A percentile compares a stretch with the other conserved stretches of the same genome.
These are phyloP conservation scores for Calocera viscosa DNA, from an alignment of 768 basidiomycete species.

Conservation along the genomic window DNA sequence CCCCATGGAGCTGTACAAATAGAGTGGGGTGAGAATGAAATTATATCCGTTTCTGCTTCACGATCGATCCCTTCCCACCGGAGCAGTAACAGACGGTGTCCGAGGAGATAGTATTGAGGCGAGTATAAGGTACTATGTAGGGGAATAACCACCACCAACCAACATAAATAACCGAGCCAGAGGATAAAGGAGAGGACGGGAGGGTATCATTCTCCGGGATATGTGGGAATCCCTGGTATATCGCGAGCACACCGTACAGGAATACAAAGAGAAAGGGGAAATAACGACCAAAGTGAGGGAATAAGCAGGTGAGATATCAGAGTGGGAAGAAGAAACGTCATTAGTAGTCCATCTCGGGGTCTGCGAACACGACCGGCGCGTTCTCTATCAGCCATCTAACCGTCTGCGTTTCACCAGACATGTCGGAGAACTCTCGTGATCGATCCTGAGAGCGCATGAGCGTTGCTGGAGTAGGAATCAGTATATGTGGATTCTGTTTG, in stretches of 20 bases:
- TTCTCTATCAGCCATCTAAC: conserved; percentile 94
- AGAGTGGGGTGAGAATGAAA: conserved; percentile 10
- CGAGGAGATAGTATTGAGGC: not conserved
- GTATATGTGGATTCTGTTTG: not conserved
- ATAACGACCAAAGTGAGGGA: not conserved
- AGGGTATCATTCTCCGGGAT: conserved; percentile 1
- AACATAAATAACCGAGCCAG: not conserved
- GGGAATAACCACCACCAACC: not conserved
- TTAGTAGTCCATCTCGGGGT: not conserved
- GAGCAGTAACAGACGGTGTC: not conserved
- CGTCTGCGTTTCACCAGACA: conserved; percentile 88
- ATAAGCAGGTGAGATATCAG: not conserved
- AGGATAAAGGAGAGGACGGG: not conserved
- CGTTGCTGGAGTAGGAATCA: conserved; percentile 51
- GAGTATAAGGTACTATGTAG: conserved; percentile 2
- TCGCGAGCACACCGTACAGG: not conserved
- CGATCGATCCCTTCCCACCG: too few relatives aligned
- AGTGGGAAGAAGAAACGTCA: not conserved
- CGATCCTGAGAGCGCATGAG: conserved; percentile 83
- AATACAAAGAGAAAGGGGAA: not conserved
- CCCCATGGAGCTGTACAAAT: conserved; percentile 29
- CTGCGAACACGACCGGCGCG: conserved; percentile 34
- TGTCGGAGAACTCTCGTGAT: conserved; percentile 85
- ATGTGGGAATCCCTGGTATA: not conserved
- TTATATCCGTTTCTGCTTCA: not conserved